Conservation (phyloP, 306 rosid species). For the Sindora glabra region DNA sequence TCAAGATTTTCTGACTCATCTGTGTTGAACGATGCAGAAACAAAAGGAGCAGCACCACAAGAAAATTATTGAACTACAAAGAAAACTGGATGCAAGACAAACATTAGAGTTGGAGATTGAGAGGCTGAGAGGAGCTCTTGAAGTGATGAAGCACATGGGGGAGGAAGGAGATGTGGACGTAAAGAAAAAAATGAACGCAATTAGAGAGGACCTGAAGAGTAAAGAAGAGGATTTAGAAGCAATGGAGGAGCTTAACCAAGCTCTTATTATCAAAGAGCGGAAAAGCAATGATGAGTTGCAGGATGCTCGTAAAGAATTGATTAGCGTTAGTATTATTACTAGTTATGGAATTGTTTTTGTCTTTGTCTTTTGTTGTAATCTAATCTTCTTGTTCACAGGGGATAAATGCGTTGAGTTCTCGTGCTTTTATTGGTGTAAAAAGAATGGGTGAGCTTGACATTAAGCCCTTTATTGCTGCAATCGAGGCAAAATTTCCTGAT, state of each 20-base stretch:
- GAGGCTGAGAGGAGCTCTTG: constrained; percentile 61
- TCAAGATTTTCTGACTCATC: not conserved
- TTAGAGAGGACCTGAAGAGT: constrained; percentile 17
- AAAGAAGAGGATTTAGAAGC: constrained; percentile 32
- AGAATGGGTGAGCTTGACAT: constrained; percentile 47
- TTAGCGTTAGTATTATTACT: constrained; percentile 13
- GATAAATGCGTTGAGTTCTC: not conserved
- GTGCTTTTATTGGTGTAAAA: constrained; percentile 34
- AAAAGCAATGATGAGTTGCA: constrained; percentile 45
- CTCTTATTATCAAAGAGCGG: constrained; percentile 38
- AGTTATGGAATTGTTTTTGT: no score
- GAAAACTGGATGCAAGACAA: constrained; percentile 67
- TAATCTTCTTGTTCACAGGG: constrained; percentile 22
- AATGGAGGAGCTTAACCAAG: constrained; percentile 26
- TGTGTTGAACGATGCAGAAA: constrained; percentile 32
- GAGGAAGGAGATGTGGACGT: constrained; percentile 23
- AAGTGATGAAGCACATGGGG: constrained; percentile 61
- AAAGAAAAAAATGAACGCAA: constrained; percentile 38
- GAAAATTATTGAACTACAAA: constrained; percentile 50
- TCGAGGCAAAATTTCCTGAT: constrained; percentile 21
- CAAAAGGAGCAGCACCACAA: constrained; percentile 49
- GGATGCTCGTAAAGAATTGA: constrained; percentile 46
- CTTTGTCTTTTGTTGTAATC: not conserved
- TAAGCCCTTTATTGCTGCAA: constrained; percentile 30
- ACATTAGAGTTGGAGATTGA: constrained; percentile 55